Evolutionary conservation across 108 stramenopile species (phyloP).

Genomic region (Skeletonema marinoi): DNA sequence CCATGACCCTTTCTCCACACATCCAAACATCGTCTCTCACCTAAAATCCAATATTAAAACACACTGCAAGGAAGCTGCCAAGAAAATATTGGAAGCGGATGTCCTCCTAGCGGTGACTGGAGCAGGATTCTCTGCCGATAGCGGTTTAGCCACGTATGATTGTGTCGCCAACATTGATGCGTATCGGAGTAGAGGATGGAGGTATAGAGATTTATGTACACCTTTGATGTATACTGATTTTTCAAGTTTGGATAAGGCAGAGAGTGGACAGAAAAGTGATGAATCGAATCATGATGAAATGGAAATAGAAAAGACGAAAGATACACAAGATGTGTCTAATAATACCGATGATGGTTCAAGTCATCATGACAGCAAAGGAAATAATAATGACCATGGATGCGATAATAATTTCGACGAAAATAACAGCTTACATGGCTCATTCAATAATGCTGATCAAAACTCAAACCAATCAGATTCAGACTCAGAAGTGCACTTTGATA

Average conservation of each 20-base stretch:
- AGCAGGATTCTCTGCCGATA: slow-evolving; percentile 51
- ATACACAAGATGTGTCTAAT: neutral
- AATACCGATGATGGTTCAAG: neutral
- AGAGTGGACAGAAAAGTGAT: neutral
- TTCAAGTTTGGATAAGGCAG: slow-evolving; percentile 2
- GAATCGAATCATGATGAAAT: neutral
- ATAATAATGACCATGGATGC: neutral
- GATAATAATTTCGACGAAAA: neutral
- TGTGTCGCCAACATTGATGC: slow-evolving; percentile 47
- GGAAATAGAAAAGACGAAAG: neutral
- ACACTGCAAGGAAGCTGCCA: slow-evolving; percentile 19
- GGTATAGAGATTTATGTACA: slow-evolving; percentile 38
- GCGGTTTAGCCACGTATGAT: slow-evolving; percentile 38
- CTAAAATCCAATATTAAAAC: slow-evolving; percentile 7
- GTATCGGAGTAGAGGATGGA: slow-evolving; percentile 37
- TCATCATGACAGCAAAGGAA: neutral
- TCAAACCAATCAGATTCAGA: neutral
- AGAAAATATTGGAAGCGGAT: slow-evolving; percentile 29
- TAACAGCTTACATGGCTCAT: neutral
- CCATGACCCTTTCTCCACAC: neutral
- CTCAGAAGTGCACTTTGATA: neutral
- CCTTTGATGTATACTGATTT: slow-evolving; percentile 8
- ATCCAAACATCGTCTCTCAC: neutral
- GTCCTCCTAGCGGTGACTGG: slow-evolving; percentile 48
- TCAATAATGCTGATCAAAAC: neutral